phyloP scores from a whole-genome alignment of 768 basidiomycete species.

The Mycena maculata region DNA sequence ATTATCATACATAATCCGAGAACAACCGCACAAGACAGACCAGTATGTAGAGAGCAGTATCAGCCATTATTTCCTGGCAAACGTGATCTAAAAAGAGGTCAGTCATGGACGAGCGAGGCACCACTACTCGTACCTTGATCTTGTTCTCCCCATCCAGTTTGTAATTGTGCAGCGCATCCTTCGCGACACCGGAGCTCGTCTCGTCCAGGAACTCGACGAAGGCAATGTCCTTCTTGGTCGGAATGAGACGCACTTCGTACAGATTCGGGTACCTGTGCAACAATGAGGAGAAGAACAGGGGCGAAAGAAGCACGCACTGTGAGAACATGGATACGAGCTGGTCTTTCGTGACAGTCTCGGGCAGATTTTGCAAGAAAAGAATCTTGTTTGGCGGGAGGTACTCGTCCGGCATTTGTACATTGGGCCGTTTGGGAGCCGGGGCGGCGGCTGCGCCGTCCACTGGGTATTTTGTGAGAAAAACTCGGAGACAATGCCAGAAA shows the following conservation, averaged over 20 bases:
- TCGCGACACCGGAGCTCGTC: conserved; percentile 87
- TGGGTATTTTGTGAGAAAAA: conserved; percentile 41
- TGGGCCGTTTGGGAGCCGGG: conserved; percentile 79
- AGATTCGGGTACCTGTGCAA: conserved; percentile 83
- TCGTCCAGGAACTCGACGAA: conserved; percentile 99
- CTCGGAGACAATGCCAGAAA: conserved; percentile 12
- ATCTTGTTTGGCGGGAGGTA: conserved; percentile 99
- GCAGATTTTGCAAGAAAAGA: conserved; percentile 96
- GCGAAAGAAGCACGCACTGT: conserved; percentile 66
- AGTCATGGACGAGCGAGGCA: conserved; percentile 1
- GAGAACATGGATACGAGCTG: conserved; percentile 92
- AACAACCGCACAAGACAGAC: conserved; percentile 21
- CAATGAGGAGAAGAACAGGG: not conserved
- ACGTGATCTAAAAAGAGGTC: conserved; percentile 65
- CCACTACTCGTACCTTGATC: conserved; percentile 78
- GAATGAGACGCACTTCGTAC: conserved; percentile 97
- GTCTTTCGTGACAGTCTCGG: conserved; percentile 92
- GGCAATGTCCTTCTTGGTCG: conserved; percentile 96
- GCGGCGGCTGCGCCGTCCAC: conserved; percentile 77
- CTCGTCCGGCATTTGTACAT: conserved; percentile 99
- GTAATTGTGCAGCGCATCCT: conserved; percentile 97
- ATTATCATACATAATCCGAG: conserved; percentile 26
- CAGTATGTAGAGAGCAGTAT: conserved; percentile 8
- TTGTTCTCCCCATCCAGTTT: conserved; percentile 98
- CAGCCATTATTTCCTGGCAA: conserved; percentile 72